A percentile compares a stretch with the other conserved stretches of the same genome.
Evolutionary conservation across 805 yeast genomes (phyloP).

Genomic region (Scheffersomyces ergatensis): DNA sequence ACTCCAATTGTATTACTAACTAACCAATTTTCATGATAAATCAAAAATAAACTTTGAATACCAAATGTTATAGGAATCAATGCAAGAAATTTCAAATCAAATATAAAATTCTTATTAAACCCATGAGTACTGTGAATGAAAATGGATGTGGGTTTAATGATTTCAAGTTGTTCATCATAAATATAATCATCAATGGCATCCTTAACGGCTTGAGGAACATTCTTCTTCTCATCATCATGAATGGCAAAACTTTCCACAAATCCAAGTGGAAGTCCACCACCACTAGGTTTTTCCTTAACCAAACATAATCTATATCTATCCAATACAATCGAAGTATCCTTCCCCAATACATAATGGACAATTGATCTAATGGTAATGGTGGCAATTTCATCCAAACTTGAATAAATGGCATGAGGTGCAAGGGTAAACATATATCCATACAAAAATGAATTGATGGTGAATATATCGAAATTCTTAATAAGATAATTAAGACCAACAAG

Average conservation of each 20-base stretch:
- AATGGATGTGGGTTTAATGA: slow-evolving; percentile 4
- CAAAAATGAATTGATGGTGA: slow-evolving; percentile 27
- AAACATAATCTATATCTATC: slow-evolving; percentile 42
- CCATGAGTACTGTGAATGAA: neutral
- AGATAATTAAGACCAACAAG: slow-evolving; percentile 37
- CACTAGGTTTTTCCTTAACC: slow-evolving; percentile 29
- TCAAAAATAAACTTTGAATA: slow-evolving; percentile 1
- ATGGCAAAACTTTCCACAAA: slow-evolving; percentile 19
- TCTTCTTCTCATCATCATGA: slow-evolving; percentile 12
- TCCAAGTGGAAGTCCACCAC: slow-evolving; percentile 44
- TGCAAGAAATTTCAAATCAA: slow-evolving; percentile 16
- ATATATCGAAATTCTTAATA: slow-evolving; percentile 28
- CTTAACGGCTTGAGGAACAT: slow-evolving; percentile 25
- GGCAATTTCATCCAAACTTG: slow-evolving; percentile 22
- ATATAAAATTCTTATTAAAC: slow-evolving; percentile 10
- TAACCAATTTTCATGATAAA: slow-evolving; percentile 11
- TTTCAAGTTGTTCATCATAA: slow-evolving; percentile 1
- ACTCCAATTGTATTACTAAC: slow-evolving; percentile 40
- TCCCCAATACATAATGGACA: slow-evolving; percentile 13
- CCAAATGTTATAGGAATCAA: slow-evolving; percentile 12
- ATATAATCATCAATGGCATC: slow-evolving; percentile 16
- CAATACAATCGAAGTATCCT: slow-evolving; percentile 21
- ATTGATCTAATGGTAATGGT: slow-evolving; percentile 23
- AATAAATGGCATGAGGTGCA: slow-evolving; percentile 30
- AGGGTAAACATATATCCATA: slow-evolving; percentile 31